Base-by-base conservation (phyloP, 768 basidiomycete species). In the Phallus indusiatus region DNA sequence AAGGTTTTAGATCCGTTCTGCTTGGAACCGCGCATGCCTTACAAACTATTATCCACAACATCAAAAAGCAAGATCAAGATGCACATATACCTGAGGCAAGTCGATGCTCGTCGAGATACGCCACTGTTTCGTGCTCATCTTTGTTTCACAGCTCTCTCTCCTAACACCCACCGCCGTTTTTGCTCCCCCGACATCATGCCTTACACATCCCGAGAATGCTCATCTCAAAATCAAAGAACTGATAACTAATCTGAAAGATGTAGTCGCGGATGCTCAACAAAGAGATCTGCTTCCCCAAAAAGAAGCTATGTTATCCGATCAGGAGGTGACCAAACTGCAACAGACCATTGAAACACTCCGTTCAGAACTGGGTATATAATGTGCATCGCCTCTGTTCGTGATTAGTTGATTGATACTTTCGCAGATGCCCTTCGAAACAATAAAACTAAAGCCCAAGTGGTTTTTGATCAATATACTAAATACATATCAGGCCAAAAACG, bases 11-110 rank as follows among this genome's bases (percentile, higher is more conserved):
- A 56, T 79, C 76, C 33, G 69, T 89, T 24, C 67, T 88, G 3
- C 66, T 93, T 53, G 75, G 76, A 42, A 74, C 81, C 6, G 81
- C 84, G 36, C 90, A 90, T 64, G 83, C 84, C 60, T 67, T 88
- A 17, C 83, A 86, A 66, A 69, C 74, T 16, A 69, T 84, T 52
- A 56, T 83, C 18, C 75, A 83, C 62, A 75, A 76, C 59, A 76
- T 76, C 47, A 76, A 72, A 51, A 68, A 62, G 36, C 62, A 73
- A 22, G 66, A 75, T 36, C 67, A 74, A 12, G 74, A 79, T 24
- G 70, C 50, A 1, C 34, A 72, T 18, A 66, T 70, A 35, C 83
- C 81, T 65, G 77, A 81, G 72, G 85, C 79, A 64, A 53, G 72
- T 63, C 35, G 18, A 18, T 24, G 11, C 7, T 20, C 8, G 17